Evolutionary conservation across 2,329 filamentous ascomycete genomes (phyloP).

Genomic region (Raffaelea arxii): DNA sequence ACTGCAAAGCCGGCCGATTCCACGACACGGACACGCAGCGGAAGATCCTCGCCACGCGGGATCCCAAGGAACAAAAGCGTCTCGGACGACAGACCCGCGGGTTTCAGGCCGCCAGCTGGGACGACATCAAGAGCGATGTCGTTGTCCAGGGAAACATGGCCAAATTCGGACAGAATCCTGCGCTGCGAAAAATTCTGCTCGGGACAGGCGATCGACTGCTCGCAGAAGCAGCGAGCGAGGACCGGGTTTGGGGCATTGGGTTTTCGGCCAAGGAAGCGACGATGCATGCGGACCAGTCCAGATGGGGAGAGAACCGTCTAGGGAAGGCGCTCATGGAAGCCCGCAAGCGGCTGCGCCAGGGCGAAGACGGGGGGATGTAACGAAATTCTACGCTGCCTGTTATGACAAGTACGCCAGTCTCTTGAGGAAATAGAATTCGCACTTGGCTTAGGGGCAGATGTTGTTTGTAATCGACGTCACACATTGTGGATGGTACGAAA

Average conservation of each 20-base stretch:
- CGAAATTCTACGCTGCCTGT: too few relatives aligned
- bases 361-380: too few relatives aligned
- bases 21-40: constrained; percentile 4
- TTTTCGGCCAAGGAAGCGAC: constrained; percentile 42
- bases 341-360: too few relatives aligned
- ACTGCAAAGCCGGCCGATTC: constrained; percentile 9
- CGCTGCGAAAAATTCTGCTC: constrained; percentile 29
- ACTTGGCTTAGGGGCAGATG: too few relatives aligned
- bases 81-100: constrained; percentile 5
- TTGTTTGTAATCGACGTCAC: too few relatives aligned
- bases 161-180: constrained; percentile 40
- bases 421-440: too few relatives aligned
- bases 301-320: constrained; percentile 56
- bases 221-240: constrained; percentile 50
- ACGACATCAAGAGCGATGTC: constrained; percentile 26
- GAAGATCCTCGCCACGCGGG: constrained; percentile 3
- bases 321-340: constrained; percentile 52
- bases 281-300: constrained; percentile 26
- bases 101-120: constrained; percentile 8
- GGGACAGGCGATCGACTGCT: constrained; percentile 49
- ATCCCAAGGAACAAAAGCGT: constrained; percentile 9
- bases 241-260: constrained; percentile 59
- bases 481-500: too few relatives aligned
- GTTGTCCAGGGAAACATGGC: constrained; percentile 48
- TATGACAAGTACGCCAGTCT: too few relatives aligned